Percentiles rank a stretch among this genome's conserved stretches.
phyloP scores from a whole-genome alignment of 176 grass and related monocot species.

The Melocanna baccifera region DNA sequence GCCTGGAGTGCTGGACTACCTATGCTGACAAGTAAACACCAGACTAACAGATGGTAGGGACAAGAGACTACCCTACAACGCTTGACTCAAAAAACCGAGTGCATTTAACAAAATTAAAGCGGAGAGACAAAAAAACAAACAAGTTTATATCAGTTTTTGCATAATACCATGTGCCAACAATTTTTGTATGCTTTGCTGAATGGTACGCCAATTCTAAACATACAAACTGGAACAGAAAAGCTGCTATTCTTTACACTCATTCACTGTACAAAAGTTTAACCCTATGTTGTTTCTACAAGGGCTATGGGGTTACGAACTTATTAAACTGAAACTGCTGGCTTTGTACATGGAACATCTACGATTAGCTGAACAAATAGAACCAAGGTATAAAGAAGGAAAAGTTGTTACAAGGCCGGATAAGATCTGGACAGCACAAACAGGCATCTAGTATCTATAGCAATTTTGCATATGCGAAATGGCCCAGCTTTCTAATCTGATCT shows the following conservation, averaged over 20 bases:
- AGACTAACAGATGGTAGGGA: not conserved
- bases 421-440: constrained; percentile 15
- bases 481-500: constrained; percentile 19
- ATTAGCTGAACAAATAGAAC: constrained; percentile 41
- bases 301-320: not conserved
- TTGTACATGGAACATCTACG: constrained; percentile 29
- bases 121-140: not conserved
- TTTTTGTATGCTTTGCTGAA: not conserved
- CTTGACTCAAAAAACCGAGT: too few relatives aligned
- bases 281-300: constrained; percentile 38
- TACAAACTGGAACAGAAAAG: not conserved
- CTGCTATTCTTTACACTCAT: constrained; percentile 17
- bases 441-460: constrained; percentile 1
- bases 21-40: not conserved
- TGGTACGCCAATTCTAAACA: not conserved
- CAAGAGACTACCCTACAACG: not conserved
- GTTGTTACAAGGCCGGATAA: not conserved
- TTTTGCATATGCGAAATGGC: not conserved
- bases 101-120: not conserved
- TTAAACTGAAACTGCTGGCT: constrained; percentile 14
- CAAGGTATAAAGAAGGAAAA: constrained; percentile 6
- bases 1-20: too few relatives aligned
- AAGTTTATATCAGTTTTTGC: not conserved
- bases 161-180: not conserved
- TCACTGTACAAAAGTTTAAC: constrained; percentile 30